These are phyloP conservation scores for Cyberlindnera euphorbiiphila DNA, from an alignment of 805 yeast genomes.

Conservation along the genomic window DNA sequence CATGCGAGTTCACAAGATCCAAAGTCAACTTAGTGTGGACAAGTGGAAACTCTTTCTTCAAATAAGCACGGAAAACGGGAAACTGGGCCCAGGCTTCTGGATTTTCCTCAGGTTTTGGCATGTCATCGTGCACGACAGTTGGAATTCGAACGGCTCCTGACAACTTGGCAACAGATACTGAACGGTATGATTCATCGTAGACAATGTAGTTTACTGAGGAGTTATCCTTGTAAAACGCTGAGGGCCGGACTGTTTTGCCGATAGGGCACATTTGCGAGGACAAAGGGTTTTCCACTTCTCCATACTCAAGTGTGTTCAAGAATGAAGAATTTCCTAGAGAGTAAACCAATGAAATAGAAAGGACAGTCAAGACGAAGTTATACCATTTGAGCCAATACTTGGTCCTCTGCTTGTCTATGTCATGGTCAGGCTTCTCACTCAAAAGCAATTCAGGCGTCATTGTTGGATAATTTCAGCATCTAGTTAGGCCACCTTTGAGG, in stretches of 20 bases:
- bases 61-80: slow-evolving; percentile 45
- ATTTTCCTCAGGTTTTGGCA: slow-evolving; percentile 25
- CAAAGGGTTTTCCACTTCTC: no score
- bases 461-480: no score
- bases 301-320: no score
- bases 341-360: no score
- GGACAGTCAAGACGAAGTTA: no score
- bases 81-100: slow-evolving; percentile 30
- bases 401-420: no score
- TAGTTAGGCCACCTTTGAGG: no score
- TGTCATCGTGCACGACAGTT: slow-evolving; percentile 31
- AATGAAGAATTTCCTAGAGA: no score
- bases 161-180: slow-evolving; percentile 38
- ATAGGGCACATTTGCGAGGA: slow-evolving; percentile 12
- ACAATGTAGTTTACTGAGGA: slow-evolving; percentile 34
- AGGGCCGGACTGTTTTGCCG: slow-evolving; percentile 15
- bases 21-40: slow-evolving; percentile 44
- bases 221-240: slow-evolving; percentile 8
- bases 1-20: slow-evolving; percentile 55
- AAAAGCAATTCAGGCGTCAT: no score
- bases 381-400: no score
- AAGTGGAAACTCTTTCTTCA: slow-evolving; percentile 51
- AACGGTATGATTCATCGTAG: slow-evolving; percentile 31
- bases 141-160: slow-evolving; percentile 49
- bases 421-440: no score